Base-by-base conservation (phyloP, 208 protist genomes). In the Blastocrithidia nonstop region DNA sequence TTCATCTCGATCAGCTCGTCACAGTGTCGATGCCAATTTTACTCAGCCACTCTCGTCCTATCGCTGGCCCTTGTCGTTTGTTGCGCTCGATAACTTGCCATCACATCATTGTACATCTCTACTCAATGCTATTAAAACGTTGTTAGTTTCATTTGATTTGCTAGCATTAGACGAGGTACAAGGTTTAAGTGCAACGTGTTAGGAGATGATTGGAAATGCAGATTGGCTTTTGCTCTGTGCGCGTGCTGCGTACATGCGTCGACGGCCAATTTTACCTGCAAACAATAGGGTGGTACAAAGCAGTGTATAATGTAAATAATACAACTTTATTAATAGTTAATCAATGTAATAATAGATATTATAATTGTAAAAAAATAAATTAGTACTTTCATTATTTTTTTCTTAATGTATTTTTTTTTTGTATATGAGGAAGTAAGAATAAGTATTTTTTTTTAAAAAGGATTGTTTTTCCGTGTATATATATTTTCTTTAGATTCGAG, bases 181-280 rank as follows among this genome's bases (percentile, higher is more conserved):
- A 21, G 39, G 44, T n/a, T 61, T 83, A 16, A 27, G 61, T 20
- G 31, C 45, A 19, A 84, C 78, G 26, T 59, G 58, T 20, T 67
- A 69, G 38, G 86, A 94, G 46, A 45, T 88, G 33, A 57, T 94
- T n/a, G 54, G 40, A 11, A 94, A 94, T 50, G 79, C 76, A 28
- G 81, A 94, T 41, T 88, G 75, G 62, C 47, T 94, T 2, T 75
- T 87, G 44, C 32, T 81, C 27, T 72, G 88, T 23, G 77, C 75
- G 21, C 60, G 71, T 1, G 66, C 69, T 20, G 84, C 66, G 58
- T 79, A 91, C 45, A 37, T 70, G 46, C 71, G 65, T 1, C 73
- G 82, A 1, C 76, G 73, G 46, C 82, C 82, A 5, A 22, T 56
- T 6, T 59, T 84, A 16, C 77, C 74, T 0, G 60, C 50, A 11